phyloP scores from a whole-genome alignment of 495 filamentous ascomycete genomes.

The Penicillium steckii region DNA sequence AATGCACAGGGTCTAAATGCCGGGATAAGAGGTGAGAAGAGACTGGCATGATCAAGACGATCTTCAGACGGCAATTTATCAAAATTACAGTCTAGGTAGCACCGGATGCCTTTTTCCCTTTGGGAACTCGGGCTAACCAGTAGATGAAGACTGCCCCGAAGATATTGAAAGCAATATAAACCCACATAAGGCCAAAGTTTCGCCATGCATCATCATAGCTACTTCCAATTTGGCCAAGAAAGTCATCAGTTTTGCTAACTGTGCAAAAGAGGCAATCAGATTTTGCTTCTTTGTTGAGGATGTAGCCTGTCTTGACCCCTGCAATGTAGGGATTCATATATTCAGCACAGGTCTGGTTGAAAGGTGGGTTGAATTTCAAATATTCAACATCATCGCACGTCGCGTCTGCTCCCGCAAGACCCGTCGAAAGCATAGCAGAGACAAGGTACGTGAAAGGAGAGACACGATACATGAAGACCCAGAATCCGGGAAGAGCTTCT shows the following conservation, averaged over 20 bases:
- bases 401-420: constrained; percentile 31
- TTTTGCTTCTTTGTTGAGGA: constrained; percentile 46
- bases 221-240: constrained; percentile 27
- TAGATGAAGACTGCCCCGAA: constrained; percentile 61
- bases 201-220: constrained; percentile 59
- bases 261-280: constrained; percentile 56
- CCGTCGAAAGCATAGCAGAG: constrained; percentile 40
- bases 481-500: constrained; percentile 58
- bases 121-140: constrained; percentile 61
- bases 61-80: not conserved
- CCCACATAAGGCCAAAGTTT: constrained; percentile 65
- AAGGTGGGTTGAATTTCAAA: constrained; percentile 46
- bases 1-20: no score
- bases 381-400: constrained; percentile 49
- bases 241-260: constrained; percentile 40
- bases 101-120: not conserved
- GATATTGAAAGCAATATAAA: constrained; percentile 69
- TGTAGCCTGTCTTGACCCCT: constrained; percentile 41
- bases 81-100: not conserved
- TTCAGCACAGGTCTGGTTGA: constrained; percentile 45
- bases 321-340: constrained; percentile 52
- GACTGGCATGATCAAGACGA: no score
- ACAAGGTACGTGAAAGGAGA: constrained; percentile 52
- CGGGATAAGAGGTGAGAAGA: no score
- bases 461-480: constrained; percentile 62